Evolutionary conservation across 371 early-diverging fungal species (phyloP), one percentile per base, ranked within the genome.

Genomic region (Syncephalastrum contaminatum): DNA sequence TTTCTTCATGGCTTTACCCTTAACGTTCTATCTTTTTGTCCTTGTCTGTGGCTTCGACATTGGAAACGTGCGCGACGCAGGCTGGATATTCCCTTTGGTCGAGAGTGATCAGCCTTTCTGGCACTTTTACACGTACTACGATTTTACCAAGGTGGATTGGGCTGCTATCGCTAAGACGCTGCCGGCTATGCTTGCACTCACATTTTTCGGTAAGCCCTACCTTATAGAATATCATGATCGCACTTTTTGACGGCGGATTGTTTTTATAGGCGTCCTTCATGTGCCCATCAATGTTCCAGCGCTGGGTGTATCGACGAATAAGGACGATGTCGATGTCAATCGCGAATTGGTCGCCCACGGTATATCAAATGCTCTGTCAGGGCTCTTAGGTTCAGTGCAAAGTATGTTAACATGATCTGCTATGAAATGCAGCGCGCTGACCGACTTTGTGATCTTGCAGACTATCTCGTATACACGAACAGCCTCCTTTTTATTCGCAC

Each of bases 261-360:
- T 59, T 25, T 53, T 48, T 21, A 22, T 13, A 59, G 83, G 87
- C 48, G 87, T 97, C 27, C 77, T 98, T 19, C 97, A 98, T 67
- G 98, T 98, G 1, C 97, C 98, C 8, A 90, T 90, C 61, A 92
- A 91, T 56, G 92, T 95, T 1, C 97, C 96, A 14, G 96, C 96
- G 2, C 77, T 95, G 53, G 94, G 94, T 1, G 95, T 95, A 1
- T 93, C 93, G 0, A 94, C 95, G 3, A 83, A 88, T 22, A 83
- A 84, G 41, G 91, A 93, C 64, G 79, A 86, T 58, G 84, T 97
- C 15, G 90, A 96, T 73, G 87, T 90, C 25, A 92, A 96, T 70
- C 72, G 90, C n/a, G 98, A 98, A 72, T 78, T 97, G n/a, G 81
- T 94, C 5, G 93, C 93, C 4, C 98, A 98, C 54, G 97, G 98